Conservation (phyloP, 768 basidiomycete species). For the Naganishia vishniacii region DNA sequence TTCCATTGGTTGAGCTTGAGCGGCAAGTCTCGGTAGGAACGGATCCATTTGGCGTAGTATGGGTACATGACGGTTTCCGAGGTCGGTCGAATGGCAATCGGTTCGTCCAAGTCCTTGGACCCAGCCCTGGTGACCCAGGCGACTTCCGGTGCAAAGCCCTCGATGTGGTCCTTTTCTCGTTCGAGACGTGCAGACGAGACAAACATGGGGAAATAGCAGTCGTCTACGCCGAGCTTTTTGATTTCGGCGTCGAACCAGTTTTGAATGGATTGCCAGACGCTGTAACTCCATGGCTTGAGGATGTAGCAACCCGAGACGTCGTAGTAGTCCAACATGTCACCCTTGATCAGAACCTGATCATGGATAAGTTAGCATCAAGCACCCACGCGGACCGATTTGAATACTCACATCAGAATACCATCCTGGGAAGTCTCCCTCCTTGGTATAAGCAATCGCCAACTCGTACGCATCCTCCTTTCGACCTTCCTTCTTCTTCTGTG, state of each 20-base stretch:
- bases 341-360: slow-evolving; percentile 82
- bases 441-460: slow-evolving; percentile 90
- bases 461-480: slow-evolving; percentile 83
- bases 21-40: slow-evolving; percentile 92
- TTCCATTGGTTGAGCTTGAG: slow-evolving; percentile 99
- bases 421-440: slow-evolving; percentile 85
- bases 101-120: slow-evolving; percentile 87
- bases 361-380: neutral
- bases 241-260: slow-evolving; percentile 89
- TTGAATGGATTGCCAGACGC: slow-evolving; percentile 95
- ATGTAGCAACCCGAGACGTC: slow-evolving; percentile 98
- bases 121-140: slow-evolving; percentile 99
- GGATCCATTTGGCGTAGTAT: slow-evolving; percentile 99
- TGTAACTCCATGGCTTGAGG: slow-evolving; percentile 93
- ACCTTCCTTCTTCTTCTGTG: slow-evolving; percentile 45
- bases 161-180: slow-evolving; percentile 95
- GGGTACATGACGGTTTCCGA: slow-evolving; percentile 99
- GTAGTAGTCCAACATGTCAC: slow-evolving; percentile 99
- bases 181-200: slow-evolving; percentile 87
- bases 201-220: slow-evolving; percentile 99
- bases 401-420: slow-evolving; percentile 83
- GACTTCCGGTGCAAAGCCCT: slow-evolving; percentile 98
- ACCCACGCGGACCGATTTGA: neutral
- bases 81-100: slow-evolving; percentile 94
- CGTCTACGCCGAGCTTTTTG: slow-evolving; percentile 90